These are phyloP conservation scores for Polyrhizophydium stewartii DNA, from an alignment of 371 early-diverging fungal genomes.

Conservation along the genomic window DNA sequence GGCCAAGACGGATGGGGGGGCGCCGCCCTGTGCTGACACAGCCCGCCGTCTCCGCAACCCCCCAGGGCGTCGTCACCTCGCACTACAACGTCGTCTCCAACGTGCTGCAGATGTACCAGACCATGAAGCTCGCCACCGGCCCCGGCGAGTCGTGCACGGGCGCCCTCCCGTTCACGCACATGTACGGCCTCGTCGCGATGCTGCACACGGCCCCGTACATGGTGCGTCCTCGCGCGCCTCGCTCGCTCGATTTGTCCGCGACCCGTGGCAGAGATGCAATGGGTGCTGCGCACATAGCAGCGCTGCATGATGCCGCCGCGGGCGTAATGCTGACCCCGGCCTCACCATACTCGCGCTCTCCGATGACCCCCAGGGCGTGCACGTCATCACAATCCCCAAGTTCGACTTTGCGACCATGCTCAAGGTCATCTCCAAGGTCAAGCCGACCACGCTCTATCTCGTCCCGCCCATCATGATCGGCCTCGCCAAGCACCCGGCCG, in stretches of 20 bases:
- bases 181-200: constrained; percentile 43
- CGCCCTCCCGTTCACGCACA: constrained; percentile 77
- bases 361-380: constrained; percentile 15
- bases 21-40: too few relatives aligned
- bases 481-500: constrained; percentile 34
- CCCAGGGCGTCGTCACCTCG: constrained; percentile 73
- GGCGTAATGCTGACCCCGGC: too few relatives aligned
- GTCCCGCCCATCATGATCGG: constrained; percentile 75
- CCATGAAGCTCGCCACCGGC: constrained; percentile 3
- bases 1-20: too few relatives aligned
- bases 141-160: constrained; percentile 37
- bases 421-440: constrained; percentile 57
- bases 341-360: too few relatives aligned
- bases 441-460: constrained; percentile 63
- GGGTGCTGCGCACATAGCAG: too few relatives aligned
- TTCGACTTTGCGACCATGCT: constrained; percentile 51
- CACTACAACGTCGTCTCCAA: constrained; percentile 76
- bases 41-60: neutral
- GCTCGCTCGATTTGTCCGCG: neutral
- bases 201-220: neutral
- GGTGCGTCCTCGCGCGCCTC: neutral
- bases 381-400: constrained; percentile 54
- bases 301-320: too few relatives aligned
- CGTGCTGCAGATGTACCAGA: constrained; percentile 46
- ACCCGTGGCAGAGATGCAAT: neutral